Base-by-base conservation (phyloP, 345 rosid species). In the Limnanthes douglasii region DNA sequence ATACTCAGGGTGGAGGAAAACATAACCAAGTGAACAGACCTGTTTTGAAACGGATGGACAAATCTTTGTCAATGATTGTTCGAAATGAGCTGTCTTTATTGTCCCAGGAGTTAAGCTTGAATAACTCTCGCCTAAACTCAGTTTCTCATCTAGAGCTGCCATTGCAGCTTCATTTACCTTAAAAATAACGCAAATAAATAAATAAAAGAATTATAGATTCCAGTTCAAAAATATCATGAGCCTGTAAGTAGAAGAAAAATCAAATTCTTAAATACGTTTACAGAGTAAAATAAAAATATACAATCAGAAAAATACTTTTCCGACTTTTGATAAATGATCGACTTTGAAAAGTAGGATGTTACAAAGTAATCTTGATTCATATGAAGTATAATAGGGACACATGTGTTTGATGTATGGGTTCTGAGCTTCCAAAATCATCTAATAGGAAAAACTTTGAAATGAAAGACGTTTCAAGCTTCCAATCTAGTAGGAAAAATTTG, bases 121-220 rank as follows among this genome's bases (percentile, higher is more conserved):
- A 6, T 16, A 13, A 31, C 31, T 55, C 29, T 30, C 40, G 10
- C 19, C 39, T 25, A 50, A 48, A 14, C 22, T 40, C 45, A 46
- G 50, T 14, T 40, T 56, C 48, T 74, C 93, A 31, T 63, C 70
- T 30, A 72, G 56, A 46, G 96, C 96, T 53, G 54, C 47, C 67
- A 61, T 59, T 51, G 75, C 73, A 25, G 93, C 93, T 55, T 74
- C 83, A 24, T 73, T 62, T 70, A 80, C 64, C 96, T 75, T 54
- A n/a, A 16, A 18, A 43, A 28, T 11, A 26, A 37, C 43, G 43
- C 10, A n/a, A n/a, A n/a, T n/a, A n/a, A n/a, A n/a, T n/a, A n/a
- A n/a, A n/a, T n/a, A n/a, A n/a, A n/a, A n/a, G n/a, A n/a, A 27
- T 31, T 39, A 20, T 5, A 20, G 21, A n/a, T 51, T 41, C 41